A percentile compares a stretch with the other conserved stretches of the same genome.
phyloP scores from a whole-genome alignment of 225 moss, liverwort and hornwort species.

The Takakia lepidozioides region DNA sequence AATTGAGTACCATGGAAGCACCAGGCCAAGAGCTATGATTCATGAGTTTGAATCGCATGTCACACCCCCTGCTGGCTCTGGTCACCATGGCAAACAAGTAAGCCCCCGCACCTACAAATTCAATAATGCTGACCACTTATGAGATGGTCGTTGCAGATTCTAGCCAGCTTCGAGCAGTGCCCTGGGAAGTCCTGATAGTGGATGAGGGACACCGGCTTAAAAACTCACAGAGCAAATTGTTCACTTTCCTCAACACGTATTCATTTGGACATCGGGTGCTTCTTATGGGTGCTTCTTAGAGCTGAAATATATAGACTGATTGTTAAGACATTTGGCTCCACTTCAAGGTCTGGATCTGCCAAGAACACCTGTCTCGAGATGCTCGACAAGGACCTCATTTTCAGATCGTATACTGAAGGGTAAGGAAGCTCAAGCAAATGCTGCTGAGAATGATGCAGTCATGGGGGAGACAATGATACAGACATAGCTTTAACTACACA shows the following conservation, averaged over 20 bases:
- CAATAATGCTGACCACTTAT: constrained; percentile 73
- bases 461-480: neutral
- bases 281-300: constrained; percentile 51
- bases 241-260: constrained; percentile 49
- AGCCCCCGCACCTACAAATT: constrained; percentile 48
- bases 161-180: constrained; percentile 53
- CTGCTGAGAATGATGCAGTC: constrained; percentile 13
- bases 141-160: constrained; percentile 68
- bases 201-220: constrained; percentile 64
- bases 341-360: no score
- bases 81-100: constrained; percentile 28
- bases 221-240: constrained; percentile 55
- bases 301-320: no score
- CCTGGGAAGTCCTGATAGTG: constrained; percentile 82
- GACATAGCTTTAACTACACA: constrained; percentile 1
- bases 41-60: constrained; percentile 87
- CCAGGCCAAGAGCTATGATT: constrained; percentile 61
- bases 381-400: no score
- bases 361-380: no score
- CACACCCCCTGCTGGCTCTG: constrained; percentile 16
- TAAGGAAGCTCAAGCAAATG: constrained; percentile 11
- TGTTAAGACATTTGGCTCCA: no score
- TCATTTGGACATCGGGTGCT: constrained; percentile 64
- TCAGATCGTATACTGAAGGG: constrained; percentile 32
- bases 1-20: constrained; percentile 78